These are phyloP conservation scores for Pleurotus sapidus DNA, from an alignment of 768 basidiomycete species.

Conservation along the genomic window DNA sequence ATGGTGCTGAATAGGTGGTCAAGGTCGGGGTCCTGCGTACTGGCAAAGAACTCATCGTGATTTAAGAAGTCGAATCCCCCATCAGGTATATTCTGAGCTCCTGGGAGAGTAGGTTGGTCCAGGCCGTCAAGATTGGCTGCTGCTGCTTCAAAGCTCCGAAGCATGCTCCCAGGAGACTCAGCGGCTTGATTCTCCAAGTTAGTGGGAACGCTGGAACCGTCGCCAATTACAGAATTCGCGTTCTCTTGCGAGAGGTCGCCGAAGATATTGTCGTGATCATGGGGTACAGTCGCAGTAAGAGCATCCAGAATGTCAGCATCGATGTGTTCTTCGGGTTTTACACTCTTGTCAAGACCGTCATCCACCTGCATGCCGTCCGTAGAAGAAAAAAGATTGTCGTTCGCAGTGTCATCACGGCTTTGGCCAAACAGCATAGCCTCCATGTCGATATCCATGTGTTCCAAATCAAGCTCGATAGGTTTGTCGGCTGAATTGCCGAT, in stretches of 20 bases:
- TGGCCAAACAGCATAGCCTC: conserved; percentile 52
- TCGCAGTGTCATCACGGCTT: conserved; percentile 30
- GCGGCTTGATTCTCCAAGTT: conserved; percentile 15
- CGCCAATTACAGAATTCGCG: background rate
- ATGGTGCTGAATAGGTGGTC: conserved; percentile 38
- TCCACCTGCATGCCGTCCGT: conserved; percentile 19
- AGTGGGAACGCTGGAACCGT: background rate
- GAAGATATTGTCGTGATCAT: conserved; percentile 26
- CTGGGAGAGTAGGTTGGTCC: conserved; percentile 13
- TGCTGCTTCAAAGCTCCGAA: conserved; percentile 40
- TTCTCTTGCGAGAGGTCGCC: conserved; percentile 24
- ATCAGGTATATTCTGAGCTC: conserved; percentile 15
- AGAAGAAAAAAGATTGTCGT: conserved; percentile 48
- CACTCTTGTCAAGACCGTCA: conserved; percentile 11
- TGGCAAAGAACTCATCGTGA: conserved; percentile 35
- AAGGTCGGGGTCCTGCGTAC: conserved; percentile 35
- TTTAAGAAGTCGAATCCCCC: conserved; percentile 48
- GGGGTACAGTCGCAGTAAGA: conserved; percentile 14
- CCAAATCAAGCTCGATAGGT: conserved; percentile 79
- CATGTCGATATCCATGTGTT: conserved; percentile 66
- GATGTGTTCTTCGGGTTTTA: conserved; percentile 25
- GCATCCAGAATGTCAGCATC: conserved; percentile 29
- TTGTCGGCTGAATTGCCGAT: conserved; percentile 72
- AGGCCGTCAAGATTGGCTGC: conserved; percentile 24
- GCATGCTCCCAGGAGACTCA: conserved; percentile 37